Base-by-base conservation (phyloP, 176 grass and related monocot genomes). In the Chloris gayana region DNA sequence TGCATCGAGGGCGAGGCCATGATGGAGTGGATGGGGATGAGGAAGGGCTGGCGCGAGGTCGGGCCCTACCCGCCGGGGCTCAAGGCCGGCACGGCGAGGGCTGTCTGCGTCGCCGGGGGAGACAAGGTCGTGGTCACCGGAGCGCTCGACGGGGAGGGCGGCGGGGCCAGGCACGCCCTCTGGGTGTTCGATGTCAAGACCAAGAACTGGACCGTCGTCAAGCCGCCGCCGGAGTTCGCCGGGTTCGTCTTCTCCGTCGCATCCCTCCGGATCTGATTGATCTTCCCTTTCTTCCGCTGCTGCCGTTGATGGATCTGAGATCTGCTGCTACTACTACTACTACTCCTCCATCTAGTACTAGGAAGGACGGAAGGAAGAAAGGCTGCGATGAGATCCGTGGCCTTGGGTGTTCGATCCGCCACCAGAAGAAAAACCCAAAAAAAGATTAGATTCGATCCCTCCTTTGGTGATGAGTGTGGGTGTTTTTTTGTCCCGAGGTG, bases 101-200 rank as follows among this genome's bases (percentile, higher is more conserved):
- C 89, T 2, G 85, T 89, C 7, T 24, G 72, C 65, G 66, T 84
- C 29, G 71, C 59, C 1, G 84, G 84, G 4, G 75, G 91, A 0
- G 82, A 84, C 54, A 84, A 83, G 22, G 69, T 99, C 1, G 85
- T 95, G 2, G 90, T 99, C 5, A 71, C 90, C 3, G 93, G 90
- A 1, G 87, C 90, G 0, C 54, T 83, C 9, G 76, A 71, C 3
- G 84, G 67, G 0, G 83, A 72, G n/a, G 80, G n/a, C 8, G 88
- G 56, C 15, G 68, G 75, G 0, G 92, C 81, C 0, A 13, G 56
- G 0, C 96, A 90, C 4, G 80, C 88, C 9, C 47, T 86, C 0
- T 99, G 91, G 83, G 76, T 99, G 72, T 80, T 89, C 15, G 85
- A 91, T 19, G 82, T 82, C 3, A 84, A 76, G 76, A 57, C 15